Base-by-base conservation (phyloP, 805 yeast species). In the Kodamaea jinghongensis region DNA sequence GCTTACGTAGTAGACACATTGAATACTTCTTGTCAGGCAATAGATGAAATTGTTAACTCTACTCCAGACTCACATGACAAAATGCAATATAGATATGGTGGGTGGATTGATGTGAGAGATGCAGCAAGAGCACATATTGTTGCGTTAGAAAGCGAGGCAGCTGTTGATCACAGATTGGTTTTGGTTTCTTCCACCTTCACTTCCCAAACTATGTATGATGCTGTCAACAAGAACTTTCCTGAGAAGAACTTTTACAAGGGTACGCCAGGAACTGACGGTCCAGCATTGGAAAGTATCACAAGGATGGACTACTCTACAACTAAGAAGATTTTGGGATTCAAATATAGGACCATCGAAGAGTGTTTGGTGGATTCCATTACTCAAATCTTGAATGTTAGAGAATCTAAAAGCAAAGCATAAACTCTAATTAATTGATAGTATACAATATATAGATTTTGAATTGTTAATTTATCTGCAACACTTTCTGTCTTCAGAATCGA, bases 301-400 rank as follows among this genome's bases (percentile, higher is more conserved):
- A 43, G 38, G 41, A 30, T 51, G 29, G 51, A 47, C 27, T 43
- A 49, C 35, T 33, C 45, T 16, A 44, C 47, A 36, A 52, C 63
- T 12, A 48, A 34, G 13, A 28, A 40, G 17, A 36, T 55, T 4
- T 48, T 61, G 38, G 59, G 57, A 2, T 51, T 52, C 41, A 44
- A 46, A 17, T 49, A 44, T 38, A 49, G 46, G 16, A 38, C 42
- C 11, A 44, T 61, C 38, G 50, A 55, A 43, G 39, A 47, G 14
- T 44, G 57, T 9, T 48, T 60, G 7, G 53, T 48, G 8, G 64
- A 60, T 41, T 39, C 61, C 3, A 47, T 54, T 17, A 38, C 46
- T 12, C 66, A 60, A 44, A 46, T 51, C 11, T 35, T 47, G 35
- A 30, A 17, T 16, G 41, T 38, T 25, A 38, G 36, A 27, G 26